Conservation (phyloP, 78 protist genomes). For the Dictyostelium purpureum region DNA sequence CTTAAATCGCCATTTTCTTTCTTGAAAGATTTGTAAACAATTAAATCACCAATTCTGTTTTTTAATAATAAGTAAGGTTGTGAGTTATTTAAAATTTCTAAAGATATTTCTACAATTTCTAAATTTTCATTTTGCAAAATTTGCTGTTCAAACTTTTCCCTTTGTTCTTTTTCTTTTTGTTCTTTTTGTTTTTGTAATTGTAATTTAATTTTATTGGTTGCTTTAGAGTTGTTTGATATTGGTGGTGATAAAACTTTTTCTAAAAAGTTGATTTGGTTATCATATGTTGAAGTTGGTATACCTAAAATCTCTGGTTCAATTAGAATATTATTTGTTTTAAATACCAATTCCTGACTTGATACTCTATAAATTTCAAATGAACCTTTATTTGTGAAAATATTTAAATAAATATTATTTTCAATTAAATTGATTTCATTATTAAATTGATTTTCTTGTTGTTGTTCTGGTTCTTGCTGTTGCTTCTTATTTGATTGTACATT, state of each 20-base stretch:
- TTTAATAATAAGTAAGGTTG: neutral
- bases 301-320: constrained; percentile 29
- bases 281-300: neutral
- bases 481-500: neutral
- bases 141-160: neutral
- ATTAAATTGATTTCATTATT: no score
- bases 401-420: constrained; percentile 22
- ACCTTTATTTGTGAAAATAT: neutral
- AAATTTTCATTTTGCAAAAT: neutral
- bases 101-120: constrained; percentile 24
- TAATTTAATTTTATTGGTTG: neutral
- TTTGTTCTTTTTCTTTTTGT: neutral
- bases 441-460: neutral
- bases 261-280: neutral
- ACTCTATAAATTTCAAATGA: constrained; percentile 29
- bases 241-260: neutral
- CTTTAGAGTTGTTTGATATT: neutral
- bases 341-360: constrained; percentile 8
- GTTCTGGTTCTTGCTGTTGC: neutral
- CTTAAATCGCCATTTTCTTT: neutral
- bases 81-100: constrained; percentile 4
- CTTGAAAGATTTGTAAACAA: constrained; percentile 31
- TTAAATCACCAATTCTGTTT: constrained; percentile 36
- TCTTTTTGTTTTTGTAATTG: constrained; percentile 1
- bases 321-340: neutral